Base-by-base conservation (phyloP, 2,329 filamentous ascomycete genomes). In the Botryotinia calthae region DNA sequence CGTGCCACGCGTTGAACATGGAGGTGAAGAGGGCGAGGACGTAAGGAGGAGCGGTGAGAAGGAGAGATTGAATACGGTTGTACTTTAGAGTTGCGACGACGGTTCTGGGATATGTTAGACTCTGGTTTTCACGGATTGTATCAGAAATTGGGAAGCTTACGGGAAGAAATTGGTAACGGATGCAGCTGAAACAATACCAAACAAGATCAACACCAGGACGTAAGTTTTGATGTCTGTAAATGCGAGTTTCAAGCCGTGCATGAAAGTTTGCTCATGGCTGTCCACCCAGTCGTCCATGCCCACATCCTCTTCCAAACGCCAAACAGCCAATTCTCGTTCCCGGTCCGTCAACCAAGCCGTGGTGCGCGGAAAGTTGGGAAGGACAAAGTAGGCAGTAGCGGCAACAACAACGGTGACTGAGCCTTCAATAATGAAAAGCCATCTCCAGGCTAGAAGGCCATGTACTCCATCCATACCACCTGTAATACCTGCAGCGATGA, bases 371-470 rank as follows among this genome's bases (percentile, higher is more conserved):
- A 92, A 91, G 79, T 93, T 88, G 0, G 91, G 91, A 22, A 94
- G 83, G 44, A 93, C 81, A 76, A 88, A 73, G 78, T 85, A 86
- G 2, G 89, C 85, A 1, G 80, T 77, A 9, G 88, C 79, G 22
- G 91, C 90, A 42, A 93, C 84, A 9, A 82, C 83, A 37, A 93
- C 82, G 1, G 91, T 93, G 73, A 91, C 85, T 25, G 85, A 84
- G 37, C 91, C 91, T 80, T 93, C 91, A 56, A 93, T 89, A 71
- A 93, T 89, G 82, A 92, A 92, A 0, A 92, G 82, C 87, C 87
- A 90, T 20, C 89, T 84, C 90, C 86, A 93, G 6, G 89, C 89
- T 3, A 84, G 82, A 4, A 90, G 82, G 0, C 90, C 90, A 12
- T 81, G 82, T 0, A 82, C 81, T 2, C 87, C 85, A 73, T 91